Base-by-base conservation (phyloP, 164 flowering plant species). In the Vitis cinerea region DNA sequence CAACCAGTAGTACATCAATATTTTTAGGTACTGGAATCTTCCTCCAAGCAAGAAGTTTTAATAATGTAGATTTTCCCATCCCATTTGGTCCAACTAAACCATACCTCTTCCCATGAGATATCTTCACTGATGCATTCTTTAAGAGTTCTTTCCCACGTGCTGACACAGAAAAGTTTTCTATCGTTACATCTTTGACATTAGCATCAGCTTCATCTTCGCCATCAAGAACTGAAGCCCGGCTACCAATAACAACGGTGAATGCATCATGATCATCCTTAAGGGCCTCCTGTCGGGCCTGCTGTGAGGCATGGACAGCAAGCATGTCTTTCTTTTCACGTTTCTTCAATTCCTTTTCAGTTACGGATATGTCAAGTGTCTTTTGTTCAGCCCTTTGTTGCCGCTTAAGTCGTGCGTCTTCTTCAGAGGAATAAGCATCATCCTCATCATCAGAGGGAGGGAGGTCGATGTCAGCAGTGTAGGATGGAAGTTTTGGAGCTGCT, bases 41-140 rank as follows among this genome's bases (percentile, higher is more conserved):
- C 78, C 97, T 85, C 94, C 97, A 91, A 77, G 92, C 94, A 67
- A 91, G 86, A 19, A 88, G 88, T 78, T 89, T 91, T 66, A 91
- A 76, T 29, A 91, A 65, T 0, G 97, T 89, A 12, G 94, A 89
- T 58, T 91, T 89, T 0, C 97, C 97, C 83, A 17, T 88, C 12
- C 94, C 94, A 77, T 91, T 89, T 2, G 94, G 93, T 58, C 94
- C 97, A 73, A 91, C 85, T 77, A 91, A 75, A 55, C 97, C 97
- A 76, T 89, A 91, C 56, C 90, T 83, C 77, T 85, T 91, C 31
- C 92, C 93, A 81, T 87, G 90, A 29, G 91, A 82, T 50, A 89
- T 89, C 79, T 83, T 89, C 19, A 86, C 83, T 8, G 88, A 78
- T 3, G 91, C 72, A 74, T 89, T 85, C 80, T 89, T 86, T 49